Evolutionary conservation across 441 rosid species (phyloP), one percentile per base, ranked within the genome.

Genomic region (Populus hybrid): DNA sequence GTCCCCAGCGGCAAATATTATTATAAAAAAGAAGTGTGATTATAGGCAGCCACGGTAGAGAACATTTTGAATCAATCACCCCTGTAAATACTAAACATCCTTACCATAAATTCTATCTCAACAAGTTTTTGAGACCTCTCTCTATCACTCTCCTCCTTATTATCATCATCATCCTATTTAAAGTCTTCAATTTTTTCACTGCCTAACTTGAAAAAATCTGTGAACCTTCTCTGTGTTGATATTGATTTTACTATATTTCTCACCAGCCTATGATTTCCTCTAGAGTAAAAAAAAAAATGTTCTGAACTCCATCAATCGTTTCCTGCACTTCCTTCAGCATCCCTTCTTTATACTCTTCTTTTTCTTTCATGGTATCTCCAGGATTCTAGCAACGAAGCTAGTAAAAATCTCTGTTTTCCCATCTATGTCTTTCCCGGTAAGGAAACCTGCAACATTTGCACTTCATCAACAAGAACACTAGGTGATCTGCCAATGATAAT

Each of bases 381-480:
- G 1, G 18, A 35, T 69, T 64, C 70, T 63, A 64, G 21, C n/a
- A 75, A 75, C 0, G 65, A 38, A 38, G 68, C 38, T 38, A 19
- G 72, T 8, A 75, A 30, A 7, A 50, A 23, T 12, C 12, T 16
- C 23, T 21, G n/a, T 23, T 66, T 34, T n/a, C 65, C 78, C 78
- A 19, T 35, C 73, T 63, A 23, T 50, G 42, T 26, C 77, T 63
- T 50, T 76, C 70, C 32, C 72, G 10, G 70, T 65, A 76, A 76
- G 12, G 70, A 50, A 73, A 78, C 85, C 91, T 84, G 89, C 83
- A 77, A 61, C 8, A 28, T 12, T 68, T 61, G 53, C 57, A 50
- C 57, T 61, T 82, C 26, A 72, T 78, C 70, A 74, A 38, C 42
- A 38, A 21, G 30, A 11, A 19, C 30, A 36, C 1, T 4, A 28